Base-by-base conservation (phyloP, 2,329 filamentous ascomycete genomes). In the Fusarium sororula region DNA sequence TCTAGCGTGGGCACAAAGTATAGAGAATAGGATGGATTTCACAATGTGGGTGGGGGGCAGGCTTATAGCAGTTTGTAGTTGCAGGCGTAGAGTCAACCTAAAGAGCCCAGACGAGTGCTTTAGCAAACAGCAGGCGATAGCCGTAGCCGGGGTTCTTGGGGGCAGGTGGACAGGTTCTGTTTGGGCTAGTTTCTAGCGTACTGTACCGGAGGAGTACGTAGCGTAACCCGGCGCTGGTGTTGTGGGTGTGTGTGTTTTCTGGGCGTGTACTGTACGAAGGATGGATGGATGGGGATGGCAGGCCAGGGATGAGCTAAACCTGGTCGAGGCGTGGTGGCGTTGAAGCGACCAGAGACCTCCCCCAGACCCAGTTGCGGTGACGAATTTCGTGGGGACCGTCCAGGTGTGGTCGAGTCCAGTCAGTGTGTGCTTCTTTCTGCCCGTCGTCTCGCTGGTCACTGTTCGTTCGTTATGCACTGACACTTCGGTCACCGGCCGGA, bases 21-120 rank as follows among this genome's bases (percentile, higher is more conserved):
- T 74, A 74, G 62, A 73, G 66, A 59, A 64, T 64, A 64, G 64
- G 59, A 75, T 74, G 65, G 75, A 75, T 68, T 77, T 77, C 67
- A 70, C 75, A 76, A 77, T 55, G 75, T 68, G 65, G 76, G 75
- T 75, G 76, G 76, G 76, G 75, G 76, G 60, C 69, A 67, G 72
- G 73, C 73, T 78, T 78, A 77, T 78, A 78, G 76, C 69, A 75
- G 70, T 72, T 72, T 61, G 76, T 70, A 72, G 73, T 72, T 61
- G 61, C 62, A 68, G 66, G 53, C 24, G 66, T 63, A 70, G 62
- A 63, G 66, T 68, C 65, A 32, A 68, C 65, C 65, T 61, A 59
- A 59, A 57, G 47, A 58, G 37, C 42, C 35, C 26, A 15, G 35
- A 48, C 53, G 39, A 58, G 60, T 59, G 55, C 61, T 58, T 59